phyloP scores from a whole-genome alignment of 441 rosid genomes.

The Aleurites moluccanus region DNA sequence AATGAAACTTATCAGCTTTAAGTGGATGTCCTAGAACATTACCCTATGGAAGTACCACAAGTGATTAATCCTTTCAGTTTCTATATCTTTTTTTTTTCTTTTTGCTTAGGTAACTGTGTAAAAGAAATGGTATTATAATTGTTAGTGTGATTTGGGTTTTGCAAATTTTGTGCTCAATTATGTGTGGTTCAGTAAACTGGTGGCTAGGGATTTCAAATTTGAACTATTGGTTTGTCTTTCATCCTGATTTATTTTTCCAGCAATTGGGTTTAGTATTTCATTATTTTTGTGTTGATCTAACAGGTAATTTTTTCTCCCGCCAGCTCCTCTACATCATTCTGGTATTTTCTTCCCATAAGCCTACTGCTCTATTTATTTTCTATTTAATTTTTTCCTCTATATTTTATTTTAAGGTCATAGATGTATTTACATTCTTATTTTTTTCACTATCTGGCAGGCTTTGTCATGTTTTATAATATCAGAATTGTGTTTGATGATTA shows the following conservation, averaged over 20 bases:
- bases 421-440: too few relatives aligned
- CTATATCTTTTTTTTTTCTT: too few relatives aligned
- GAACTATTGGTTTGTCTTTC: too few relatives aligned
- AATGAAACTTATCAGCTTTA: conserved; percentile 92
- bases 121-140: not conserved
- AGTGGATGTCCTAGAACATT: conserved; percentile 89
- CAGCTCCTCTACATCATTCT: conserved; percentile 54
- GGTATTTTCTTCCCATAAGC: too few relatives aligned
- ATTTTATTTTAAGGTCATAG: too few relatives aligned
- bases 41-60: conserved; percentile 99
- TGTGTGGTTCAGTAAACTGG: not conserved
- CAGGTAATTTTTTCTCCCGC: conserved; percentile 83
- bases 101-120: not conserved
- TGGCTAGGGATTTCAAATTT: not conserved
- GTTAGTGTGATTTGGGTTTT: not conserved
- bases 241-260: not conserved
- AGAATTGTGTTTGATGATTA: conserved; percentile 25
- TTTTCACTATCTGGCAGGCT: conserved; percentile 25
- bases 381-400: too few relatives aligned
- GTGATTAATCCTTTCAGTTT: conserved; percentile 23
- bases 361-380: too few relatives aligned
- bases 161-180: not conserved
- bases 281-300: conserved; percentile 1
- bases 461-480: conserved; percentile 25
- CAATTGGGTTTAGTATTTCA: not conserved